phyloP scores from a whole-genome alignment of 768 basidiomycete genomes.

The Psilocybe tampanensis region DNA sequence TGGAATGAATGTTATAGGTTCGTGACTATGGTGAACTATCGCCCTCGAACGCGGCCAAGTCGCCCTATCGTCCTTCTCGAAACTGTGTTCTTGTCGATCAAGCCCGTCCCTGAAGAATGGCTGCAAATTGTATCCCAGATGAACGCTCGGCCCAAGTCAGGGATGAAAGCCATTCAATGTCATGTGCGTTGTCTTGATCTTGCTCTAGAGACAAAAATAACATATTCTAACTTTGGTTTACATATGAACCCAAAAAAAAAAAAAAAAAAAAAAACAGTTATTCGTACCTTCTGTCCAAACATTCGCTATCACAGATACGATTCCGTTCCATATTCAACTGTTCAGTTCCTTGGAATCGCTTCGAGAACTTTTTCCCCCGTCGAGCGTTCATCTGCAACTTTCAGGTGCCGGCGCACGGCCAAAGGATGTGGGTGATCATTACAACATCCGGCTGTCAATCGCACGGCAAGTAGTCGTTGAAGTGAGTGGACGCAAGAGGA shows the following conservation, averaged over 20 bases:
- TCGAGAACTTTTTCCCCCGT: constrained; percentile 39
- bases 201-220: background rate
- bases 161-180: constrained; percentile 46
- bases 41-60: constrained; percentile 49
- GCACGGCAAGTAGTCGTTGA: constrained; percentile 48
- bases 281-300: constrained; percentile 50
- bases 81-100: constrained; percentile 50
- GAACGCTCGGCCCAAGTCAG: constrained; percentile 31
- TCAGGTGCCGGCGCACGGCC: background rate
- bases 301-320: constrained; percentile 49
- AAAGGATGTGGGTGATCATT: background rate
- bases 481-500: constrained; percentile 38
- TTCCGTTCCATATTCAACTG: constrained; percentile 63
- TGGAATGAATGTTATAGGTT: constrained; percentile 31
- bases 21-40: constrained; percentile 41
- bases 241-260: too few relatives aligned
- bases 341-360: constrained; percentile 46
- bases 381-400: constrained; percentile 23
- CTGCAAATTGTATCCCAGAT: constrained; percentile 45
- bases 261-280: constrained; percentile 16
- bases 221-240: background rate
- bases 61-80: constrained; percentile 43
- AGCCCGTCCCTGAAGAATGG: constrained; percentile 62
- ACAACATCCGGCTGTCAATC: constrained; percentile 46
- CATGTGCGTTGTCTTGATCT: constrained; percentile 44